These are phyloP conservation scores for Pseudozyma thailandica DNA, from an alignment of 1,284 basidiomycete species.

Conservation along the genomic window DNA sequence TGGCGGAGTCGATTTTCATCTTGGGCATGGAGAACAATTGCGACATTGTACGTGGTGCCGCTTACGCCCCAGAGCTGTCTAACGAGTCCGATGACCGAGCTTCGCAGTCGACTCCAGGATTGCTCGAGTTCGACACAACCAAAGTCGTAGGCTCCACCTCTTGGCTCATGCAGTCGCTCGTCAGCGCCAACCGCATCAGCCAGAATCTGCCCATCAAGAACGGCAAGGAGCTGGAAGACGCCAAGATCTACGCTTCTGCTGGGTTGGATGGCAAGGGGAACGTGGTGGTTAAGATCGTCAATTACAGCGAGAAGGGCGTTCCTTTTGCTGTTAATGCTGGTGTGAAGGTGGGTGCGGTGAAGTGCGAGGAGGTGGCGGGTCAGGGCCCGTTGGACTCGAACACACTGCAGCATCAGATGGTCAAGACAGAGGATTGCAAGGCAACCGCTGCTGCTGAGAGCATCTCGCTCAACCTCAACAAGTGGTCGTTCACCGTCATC, in stretches of 20 bases:
- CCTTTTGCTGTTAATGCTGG: constrained; percentile 18
- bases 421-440: constrained; percentile 15
- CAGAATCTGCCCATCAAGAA: constrained; percentile 28
- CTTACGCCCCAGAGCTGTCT: constrained; percentile 76
- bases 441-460: neutral
- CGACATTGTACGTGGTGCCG: constrained; percentile 75
- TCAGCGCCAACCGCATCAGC: constrained; percentile 46
- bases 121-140: constrained; percentile 73
- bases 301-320: constrained; percentile 31
- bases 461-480: constrained; percentile 11
- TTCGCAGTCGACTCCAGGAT: constrained; percentile 74
- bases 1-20: constrained; percentile 78
- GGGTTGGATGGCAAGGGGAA: constrained; percentile 24
- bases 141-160: constrained; percentile 72
- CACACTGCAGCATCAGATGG: constrained; percentile 34
- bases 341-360: neutral
- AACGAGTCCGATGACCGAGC: constrained; percentile 62
- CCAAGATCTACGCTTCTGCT: constrained; percentile 38
- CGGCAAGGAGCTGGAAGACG: constrained; percentile 28
- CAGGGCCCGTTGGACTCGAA: constrained; percentile 38
- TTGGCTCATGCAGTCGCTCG: constrained; percentile 75
- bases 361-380: constrained; percentile 26
- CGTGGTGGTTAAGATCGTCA: constrained; percentile 48
- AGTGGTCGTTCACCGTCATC: constrained; percentile 44
- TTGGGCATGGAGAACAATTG: constrained; percentile 76